Base-by-base conservation (phyloP, 176 grass and related monocot species). In the Aegilops tauschii region DNA sequence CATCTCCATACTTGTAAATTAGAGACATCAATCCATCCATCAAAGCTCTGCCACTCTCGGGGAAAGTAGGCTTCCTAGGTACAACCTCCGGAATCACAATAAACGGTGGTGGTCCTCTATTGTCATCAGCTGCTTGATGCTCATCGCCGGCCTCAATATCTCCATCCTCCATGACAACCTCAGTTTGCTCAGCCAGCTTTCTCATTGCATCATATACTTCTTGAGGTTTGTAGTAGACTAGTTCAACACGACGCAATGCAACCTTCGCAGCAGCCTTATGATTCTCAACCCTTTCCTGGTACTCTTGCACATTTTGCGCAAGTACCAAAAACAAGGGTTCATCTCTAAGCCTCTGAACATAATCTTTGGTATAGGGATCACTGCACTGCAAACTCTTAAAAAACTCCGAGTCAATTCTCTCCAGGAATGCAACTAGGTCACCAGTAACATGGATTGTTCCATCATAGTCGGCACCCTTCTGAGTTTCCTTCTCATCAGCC, bases 141-240 rank as follows among this genome's bases (percentile, higher is more conserved):
- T 94, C 87, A 20, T 83, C 92, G 40, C 74, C 88, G 81, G 32
- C 72, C 87, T 93, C 95, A 1, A 13, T 74, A 80, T 82, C 89
- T 28, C 69, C 95, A 79, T 95, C 93, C 27, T 80, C 90, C 69
- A 69, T 82, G 79, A 27, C 84, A 1, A 74, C 70, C 47, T 84
- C 85, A 84, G 76, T 35, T 65, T 84, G 92, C 71, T 95, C 96
- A 44, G 96, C 90, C 40, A 98, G 82, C 30, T 91, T 98, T 45
- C 93, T 87, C 92, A 94, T 95, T 47, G 96, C 90, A 89, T 98
- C 93, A 88, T 98, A 98, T 40, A 98, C 96, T 79, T 92, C 96
- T 80, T 98, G 96, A 77, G 93, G 96, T 69, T 98, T 98, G 84
- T 98, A 98, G 89, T 98, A 98, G 32, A 98, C 77, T 42, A 98